Evolutionary conservation across 1,139 yeast species (phyloP).

Genomic region (Candida albicans): DNA sequence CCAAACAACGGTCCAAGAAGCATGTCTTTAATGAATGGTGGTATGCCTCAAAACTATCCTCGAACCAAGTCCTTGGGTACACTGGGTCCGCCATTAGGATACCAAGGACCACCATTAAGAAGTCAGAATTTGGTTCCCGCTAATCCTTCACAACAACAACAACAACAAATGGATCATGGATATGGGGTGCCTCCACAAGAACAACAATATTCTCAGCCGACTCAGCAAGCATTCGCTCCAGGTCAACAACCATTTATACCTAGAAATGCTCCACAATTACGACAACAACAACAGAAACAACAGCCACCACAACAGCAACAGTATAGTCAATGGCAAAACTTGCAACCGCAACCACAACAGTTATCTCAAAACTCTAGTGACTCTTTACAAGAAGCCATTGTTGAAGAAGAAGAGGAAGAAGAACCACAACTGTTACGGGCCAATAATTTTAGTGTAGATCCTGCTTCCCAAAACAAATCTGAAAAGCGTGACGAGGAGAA

Average conservation of each 20-base stretch:
- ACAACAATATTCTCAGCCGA: slow-evolving; percentile 5
- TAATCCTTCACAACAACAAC: slow-evolving; percentile 11
- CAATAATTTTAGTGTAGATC: neutral
- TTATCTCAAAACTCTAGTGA: slow-evolving; percentile 28
- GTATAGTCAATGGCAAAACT: neutral
- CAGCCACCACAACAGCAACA: neutral
- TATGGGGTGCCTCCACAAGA: slow-evolving; percentile 5
- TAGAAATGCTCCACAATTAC: neutral
- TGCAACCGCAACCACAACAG: slow-evolving; percentile 1
- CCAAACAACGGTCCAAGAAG: slow-evolving; percentile 8
- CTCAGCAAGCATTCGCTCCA: slow-evolving; percentile 3
- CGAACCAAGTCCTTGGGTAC: slow-evolving; percentile 15
- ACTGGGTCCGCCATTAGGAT: slow-evolving; percentile 7
- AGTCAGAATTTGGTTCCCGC: slow-evolving; percentile 14
- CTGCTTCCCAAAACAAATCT: slow-evolving; percentile 4
- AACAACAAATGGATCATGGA: slow-evolving; percentile 1
- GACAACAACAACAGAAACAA: slow-evolving; percentile 1
- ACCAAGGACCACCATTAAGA: slow-evolving; percentile 10
- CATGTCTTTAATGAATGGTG: slow-evolving; percentile 7
- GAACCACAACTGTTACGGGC: neutral
- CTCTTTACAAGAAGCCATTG: slow-evolving; percentile 37
- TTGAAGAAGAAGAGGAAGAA: slow-evolving; percentile 43
- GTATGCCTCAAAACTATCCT: slow-evolving; percentile 13
- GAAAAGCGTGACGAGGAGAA: slow-evolving; percentile 24
- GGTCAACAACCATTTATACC: slow-evolving; percentile 4